These are phyloP conservation scores for Malassezia vespertilionis DNA, from an alignment of 1,284 basidiomycete species.

Conservation along the genomic window DNA sequence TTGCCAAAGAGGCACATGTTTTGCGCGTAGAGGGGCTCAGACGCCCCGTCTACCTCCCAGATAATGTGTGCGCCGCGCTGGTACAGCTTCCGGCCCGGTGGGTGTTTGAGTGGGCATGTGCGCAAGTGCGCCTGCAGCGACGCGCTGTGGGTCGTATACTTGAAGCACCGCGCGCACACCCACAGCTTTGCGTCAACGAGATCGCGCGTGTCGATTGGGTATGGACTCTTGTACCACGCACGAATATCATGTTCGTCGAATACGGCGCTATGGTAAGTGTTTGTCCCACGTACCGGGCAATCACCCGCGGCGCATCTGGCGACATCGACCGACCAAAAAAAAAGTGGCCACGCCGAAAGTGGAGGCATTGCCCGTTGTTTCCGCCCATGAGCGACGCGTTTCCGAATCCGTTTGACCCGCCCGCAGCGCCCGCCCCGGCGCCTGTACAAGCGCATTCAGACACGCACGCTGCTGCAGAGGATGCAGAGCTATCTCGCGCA, in stretches of 20 bases:
- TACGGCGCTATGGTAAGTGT: constrained; percentile 27
- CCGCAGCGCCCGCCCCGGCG: background rate
- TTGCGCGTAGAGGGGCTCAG: constrained; percentile 78
- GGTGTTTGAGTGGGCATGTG: constrained; percentile 61
- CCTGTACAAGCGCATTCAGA: background rate
- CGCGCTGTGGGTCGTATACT: constrained; percentile 60
- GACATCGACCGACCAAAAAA: background rate
- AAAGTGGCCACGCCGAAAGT: constrained; percentile 2
- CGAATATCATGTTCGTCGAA: constrained; percentile 45
- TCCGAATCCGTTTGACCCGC: constrained; percentile 15
- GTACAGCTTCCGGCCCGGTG: constrained; percentile 83
- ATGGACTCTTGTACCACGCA: constrained; percentile 47
- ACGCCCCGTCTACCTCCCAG: constrained; percentile 86
- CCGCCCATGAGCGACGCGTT: constrained; percentile 11
- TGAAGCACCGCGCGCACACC: constrained; percentile 89
- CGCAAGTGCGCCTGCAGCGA: constrained; percentile 50
- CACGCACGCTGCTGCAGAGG: too few relatives aligned
- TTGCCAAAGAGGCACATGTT: constrained; percentile 92
- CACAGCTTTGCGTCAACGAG: constrained; percentile 24
- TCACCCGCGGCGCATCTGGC: constrained; percentile 1
- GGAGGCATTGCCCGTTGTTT: background rate
- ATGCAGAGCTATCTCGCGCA: constrained; percentile 36
- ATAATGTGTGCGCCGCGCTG: constrained; percentile 78
- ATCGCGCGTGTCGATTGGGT: constrained; percentile 36
- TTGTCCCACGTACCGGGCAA: background rate